Evolutionary conservation across 768 basidiomycete species (phyloP).

Genomic region (Tephrocybe sp.): DNA sequence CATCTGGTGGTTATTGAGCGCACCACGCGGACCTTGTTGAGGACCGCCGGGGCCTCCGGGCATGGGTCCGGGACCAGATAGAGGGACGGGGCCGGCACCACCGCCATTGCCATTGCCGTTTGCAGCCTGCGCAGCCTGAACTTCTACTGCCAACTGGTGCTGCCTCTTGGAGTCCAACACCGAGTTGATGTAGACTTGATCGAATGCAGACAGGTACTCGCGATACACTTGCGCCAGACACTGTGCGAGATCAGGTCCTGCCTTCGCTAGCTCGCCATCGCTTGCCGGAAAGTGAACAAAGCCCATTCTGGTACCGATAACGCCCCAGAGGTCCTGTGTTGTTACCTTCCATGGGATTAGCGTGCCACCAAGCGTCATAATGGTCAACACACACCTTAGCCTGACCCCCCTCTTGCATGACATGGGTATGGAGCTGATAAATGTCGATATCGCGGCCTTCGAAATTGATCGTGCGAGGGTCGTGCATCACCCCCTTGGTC

Average conservation of each 20-base stretch:
- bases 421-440: constrained; percentile 54
- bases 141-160: background rate
- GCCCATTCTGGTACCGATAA: constrained; percentile 68
- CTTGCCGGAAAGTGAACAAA: constrained; percentile 64
- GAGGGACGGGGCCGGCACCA: background rate
- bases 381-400: constrained; percentile 37
- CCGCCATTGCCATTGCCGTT: too few relatives aligned
- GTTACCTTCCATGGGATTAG: constrained; percentile 41
- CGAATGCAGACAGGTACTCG: constrained; percentile 56
- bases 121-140: constrained; percentile 3
- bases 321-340: constrained; percentile 57
- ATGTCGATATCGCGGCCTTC: constrained; percentile 63
- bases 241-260: constrained; percentile 60
- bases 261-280: constrained; percentile 58
- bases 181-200: constrained; percentile 49
- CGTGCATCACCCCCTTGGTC: constrained; percentile 39
- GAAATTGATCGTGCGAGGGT: constrained; percentile 41
- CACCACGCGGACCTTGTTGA: constrained; percentile 7
- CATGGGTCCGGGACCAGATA: background rate
- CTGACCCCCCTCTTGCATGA: constrained; percentile 58
- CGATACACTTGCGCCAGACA: constrained; percentile 62
- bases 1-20: constrained; percentile 35
- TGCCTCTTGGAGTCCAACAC: constrained; percentile 34
- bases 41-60: background rate
- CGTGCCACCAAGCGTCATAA: background rate